Percentiles rank a stretch among this genome's conserved stretches.
These are phyloP conservation scores for Xanthoconium purpureum DNA, from an alignment of 768 basidiomycete genomes.

Conservation along the genomic window DNA sequence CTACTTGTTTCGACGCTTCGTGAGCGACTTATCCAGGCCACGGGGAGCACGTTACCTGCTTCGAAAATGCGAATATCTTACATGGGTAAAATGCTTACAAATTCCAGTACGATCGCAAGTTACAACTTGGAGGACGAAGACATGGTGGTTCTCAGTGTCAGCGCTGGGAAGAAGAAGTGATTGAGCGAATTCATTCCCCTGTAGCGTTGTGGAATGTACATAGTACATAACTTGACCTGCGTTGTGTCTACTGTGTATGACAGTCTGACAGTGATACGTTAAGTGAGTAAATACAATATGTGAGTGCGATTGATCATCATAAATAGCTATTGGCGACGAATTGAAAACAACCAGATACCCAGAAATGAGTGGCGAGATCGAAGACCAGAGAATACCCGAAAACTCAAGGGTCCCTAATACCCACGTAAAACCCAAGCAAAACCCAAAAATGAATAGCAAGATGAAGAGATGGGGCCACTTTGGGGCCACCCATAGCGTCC, in stretches of 20 bases:
- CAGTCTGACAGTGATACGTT: constrained; percentile 10
- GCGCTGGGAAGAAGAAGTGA: constrained; percentile 73
- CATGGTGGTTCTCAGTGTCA: constrained; percentile 69
- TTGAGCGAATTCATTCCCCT: no score
- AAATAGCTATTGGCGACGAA: constrained; percentile 6
- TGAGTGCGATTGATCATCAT: constrained; percentile 15
- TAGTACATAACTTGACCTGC: constrained; percentile 14
- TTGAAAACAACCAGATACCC: constrained; percentile 7
- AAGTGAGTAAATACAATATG: constrained; percentile 18
- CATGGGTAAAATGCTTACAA: constrained; percentile 81
- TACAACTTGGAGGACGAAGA: constrained; percentile 95
- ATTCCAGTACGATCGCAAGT: constrained; percentile 76
- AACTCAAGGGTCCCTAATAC: constrained; percentile 4
- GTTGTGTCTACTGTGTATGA: constrained; percentile 9
- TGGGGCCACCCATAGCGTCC: background rate
- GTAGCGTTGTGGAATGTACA: constrained; percentile 8
- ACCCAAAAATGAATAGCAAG: constrained; percentile 15
- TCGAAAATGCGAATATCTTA: constrained; percentile 80
- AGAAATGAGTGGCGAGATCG: background rate
- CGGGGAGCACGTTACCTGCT: constrained; percentile 76
- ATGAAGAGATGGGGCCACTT: background rate
- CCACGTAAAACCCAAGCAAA: constrained; percentile 1
- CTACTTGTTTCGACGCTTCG: constrained; percentile 85
- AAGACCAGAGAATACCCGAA: background rate
- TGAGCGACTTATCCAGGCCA: constrained; percentile 78